Percentiles rank a stretch among this genome's conserved stretches.
These are phyloP conservation scores for Alternaria alternata DNA, from an alignment of 2,329 filamentous ascomycete species.

Conservation along the genomic window DNA sequence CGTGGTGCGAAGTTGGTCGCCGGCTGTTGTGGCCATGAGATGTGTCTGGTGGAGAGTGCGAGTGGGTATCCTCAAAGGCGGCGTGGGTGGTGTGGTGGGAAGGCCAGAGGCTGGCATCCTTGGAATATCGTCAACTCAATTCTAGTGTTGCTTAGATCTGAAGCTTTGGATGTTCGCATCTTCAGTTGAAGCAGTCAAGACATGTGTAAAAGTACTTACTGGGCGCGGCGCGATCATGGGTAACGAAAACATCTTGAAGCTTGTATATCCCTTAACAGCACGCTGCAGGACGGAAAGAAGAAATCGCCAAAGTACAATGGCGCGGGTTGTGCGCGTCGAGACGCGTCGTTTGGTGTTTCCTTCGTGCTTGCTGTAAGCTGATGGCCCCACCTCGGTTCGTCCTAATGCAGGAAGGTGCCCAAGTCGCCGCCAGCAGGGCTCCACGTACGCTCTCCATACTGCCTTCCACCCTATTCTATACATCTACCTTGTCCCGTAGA, in stretches of 20 bases:
- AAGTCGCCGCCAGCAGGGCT: not conserved
- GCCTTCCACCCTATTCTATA: not conserved
- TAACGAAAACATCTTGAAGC: conserved; percentile 24
- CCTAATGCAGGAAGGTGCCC: conserved; percentile 8
- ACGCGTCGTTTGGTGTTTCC: conserved; percentile 22
- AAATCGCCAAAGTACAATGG: not conserved
- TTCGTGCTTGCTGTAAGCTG: conserved; percentile 12
- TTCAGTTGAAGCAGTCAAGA: not conserved
- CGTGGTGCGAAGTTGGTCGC: conserved; percentile 29
- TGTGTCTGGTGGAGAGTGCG: conserved; percentile 29
- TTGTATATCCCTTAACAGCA: not conserved
- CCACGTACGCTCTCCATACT: not conserved
- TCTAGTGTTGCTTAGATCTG: not conserved
- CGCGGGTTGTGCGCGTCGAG: conserved; percentile 1
- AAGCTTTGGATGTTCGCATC: not conserved
- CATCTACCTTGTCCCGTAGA: not conserved
- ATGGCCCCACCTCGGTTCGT: conserved; percentile 20
- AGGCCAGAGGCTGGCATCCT: conserved; percentile 46
- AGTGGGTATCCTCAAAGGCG: conserved; percentile 27
- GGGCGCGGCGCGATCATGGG: conserved; percentile 30
- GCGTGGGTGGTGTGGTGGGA: conserved; percentile 32
- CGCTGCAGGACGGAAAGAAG: not conserved
- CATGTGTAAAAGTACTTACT: conserved; percentile 14
- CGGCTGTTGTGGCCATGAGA: conserved; percentile 26
- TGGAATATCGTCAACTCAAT: conserved; percentile 5